These are phyloP conservation scores for Tylopilus rubrobrunneus DNA, from an alignment of 768 basidiomycete genomes.

Conservation along the genomic window DNA sequence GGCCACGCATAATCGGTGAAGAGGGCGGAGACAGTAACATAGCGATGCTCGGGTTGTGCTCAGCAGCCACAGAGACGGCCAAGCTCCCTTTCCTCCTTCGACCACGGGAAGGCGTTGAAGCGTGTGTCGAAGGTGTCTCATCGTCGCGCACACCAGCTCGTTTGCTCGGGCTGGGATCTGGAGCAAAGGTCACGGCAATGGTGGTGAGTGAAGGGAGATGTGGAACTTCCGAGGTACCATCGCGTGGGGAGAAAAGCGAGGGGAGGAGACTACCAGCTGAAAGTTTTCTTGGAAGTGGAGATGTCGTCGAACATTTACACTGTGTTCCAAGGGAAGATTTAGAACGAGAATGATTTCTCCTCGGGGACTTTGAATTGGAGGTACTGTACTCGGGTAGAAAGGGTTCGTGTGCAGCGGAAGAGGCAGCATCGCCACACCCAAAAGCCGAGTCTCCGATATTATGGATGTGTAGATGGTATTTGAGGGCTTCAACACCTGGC, in stretches of 20 bases:
- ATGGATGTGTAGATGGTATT: conserved; percentile 55
- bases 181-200: conserved; percentile 7
- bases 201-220: conserved; percentile 10
- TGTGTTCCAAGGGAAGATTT: neutral
- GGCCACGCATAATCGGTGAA: conserved; percentile 8
- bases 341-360: conserved; percentile 16
- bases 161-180: conserved; percentile 1
- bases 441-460: conserved; percentile 38
- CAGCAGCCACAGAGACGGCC: neutral
- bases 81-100: conserved; percentile 13
- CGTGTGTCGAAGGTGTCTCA: neutral
- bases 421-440: neutral
- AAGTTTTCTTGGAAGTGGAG: conserved; percentile 9
- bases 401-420: neutral
- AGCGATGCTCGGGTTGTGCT: conserved; percentile 13
- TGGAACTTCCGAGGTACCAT: neutral
- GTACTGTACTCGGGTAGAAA: conserved; percentile 1
- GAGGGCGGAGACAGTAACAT: conserved; percentile 26
- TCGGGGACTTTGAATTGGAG: neutral
- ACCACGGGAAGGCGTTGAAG: conserved; percentile 12
- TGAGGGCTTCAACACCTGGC: conserved; percentile 40
- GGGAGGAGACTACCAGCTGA: conserved; percentile 17
- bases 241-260: conserved; percentile 12
- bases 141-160: neutral
- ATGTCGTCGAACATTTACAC: neutral